Conservation (phyloP, 2,329 filamentous ascomycete genomes). For the Trichoderma asperellum region DNA sequence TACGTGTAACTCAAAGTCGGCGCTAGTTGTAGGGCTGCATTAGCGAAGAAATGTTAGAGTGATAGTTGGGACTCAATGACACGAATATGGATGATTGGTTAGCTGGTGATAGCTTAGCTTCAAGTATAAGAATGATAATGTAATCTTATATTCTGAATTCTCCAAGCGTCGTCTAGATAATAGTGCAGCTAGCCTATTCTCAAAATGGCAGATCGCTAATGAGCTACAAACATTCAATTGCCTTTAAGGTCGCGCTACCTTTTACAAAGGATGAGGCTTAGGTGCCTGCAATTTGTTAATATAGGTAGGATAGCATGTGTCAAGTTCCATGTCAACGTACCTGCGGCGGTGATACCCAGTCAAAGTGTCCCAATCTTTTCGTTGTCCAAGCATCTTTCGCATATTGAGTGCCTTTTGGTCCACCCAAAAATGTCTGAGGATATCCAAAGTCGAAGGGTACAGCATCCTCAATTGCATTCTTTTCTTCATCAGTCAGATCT, state of each 20-base stretch:
- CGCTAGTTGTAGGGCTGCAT: neutral
- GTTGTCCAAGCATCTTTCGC: conserved; percentile 16
- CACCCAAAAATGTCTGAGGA: conserved; percentile 23
- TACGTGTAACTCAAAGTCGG: neutral
- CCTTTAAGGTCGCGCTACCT: neutral
- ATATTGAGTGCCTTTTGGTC: conserved; percentile 1
- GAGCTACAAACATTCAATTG: neutral
- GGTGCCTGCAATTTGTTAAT: conserved; percentile 1
- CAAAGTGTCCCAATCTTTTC: conserved; percentile 21
- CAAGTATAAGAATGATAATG: neutral
- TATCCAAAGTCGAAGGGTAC: conserved; percentile 58
- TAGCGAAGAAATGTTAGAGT: neutral
- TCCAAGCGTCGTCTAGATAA: neutral
- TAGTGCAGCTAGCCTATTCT: no score
- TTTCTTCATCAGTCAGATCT: conserved; percentile 56
- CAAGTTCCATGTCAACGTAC: neutral
- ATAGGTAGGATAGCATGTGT: neutral
- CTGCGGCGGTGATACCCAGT: conserved; percentile 21
- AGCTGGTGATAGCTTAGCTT: neutral
- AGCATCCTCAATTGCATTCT: conserved; percentile 59
- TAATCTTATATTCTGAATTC: neutral
- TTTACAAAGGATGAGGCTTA: conserved; percentile 17
- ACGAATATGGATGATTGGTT: neutral
- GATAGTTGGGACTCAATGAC: neutral
- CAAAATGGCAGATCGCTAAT: neutral